Evolutionary conservation across 2,329 filamentous ascomycete genomes (phyloP).

Genomic region (Colletotrichum navitas): DNA sequence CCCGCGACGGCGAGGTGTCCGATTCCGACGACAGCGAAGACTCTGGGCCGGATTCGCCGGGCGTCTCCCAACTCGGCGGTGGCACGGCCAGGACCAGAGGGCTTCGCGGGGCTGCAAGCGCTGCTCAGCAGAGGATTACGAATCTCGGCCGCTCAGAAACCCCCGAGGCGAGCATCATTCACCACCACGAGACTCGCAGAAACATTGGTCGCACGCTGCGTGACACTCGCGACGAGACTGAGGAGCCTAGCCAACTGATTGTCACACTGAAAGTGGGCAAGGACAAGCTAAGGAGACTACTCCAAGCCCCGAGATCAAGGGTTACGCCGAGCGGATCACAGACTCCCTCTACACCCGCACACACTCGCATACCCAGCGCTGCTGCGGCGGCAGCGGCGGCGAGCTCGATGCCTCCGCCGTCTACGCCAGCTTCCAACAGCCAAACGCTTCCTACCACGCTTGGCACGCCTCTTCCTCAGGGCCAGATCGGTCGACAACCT

Average conservation of each 20-base stretch:
- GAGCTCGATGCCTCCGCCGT: constrained; percentile 54
- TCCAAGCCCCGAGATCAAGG: constrained; percentile 61
- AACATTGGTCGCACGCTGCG: constrained; percentile 69
- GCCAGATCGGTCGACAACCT: constrained; percentile 75
- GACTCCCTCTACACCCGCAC: constrained; percentile 49
- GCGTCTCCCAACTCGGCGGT: constrained; percentile 77
- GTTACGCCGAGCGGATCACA: constrained; percentile 48
- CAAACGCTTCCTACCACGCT: constrained; percentile 42
- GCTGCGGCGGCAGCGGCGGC: constrained; percentile 45
- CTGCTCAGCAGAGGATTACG: constrained; percentile 89
- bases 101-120: constrained; percentile 89
- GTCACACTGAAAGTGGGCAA: constrained; percentile 81
- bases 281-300: constrained; percentile 77
- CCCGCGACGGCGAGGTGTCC: constrained; percentile 78
- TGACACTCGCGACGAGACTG: constrained; percentile 83
- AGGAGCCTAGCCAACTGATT: constrained; percentile 76
- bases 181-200: constrained; percentile 76
- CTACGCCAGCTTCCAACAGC: constrained; percentile 51
- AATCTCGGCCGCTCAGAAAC: constrained; percentile 88
- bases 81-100: constrained; percentile 89
- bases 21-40: constrained; percentile 95
- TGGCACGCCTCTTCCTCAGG: constrained; percentile 55
- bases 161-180: constrained; percentile 75
- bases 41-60: constrained; percentile 87
- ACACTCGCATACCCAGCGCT: constrained; percentile 49